Evolutionary conservation across 306 rosid genomes (phyloP).

Genomic region (Medicago arabica): DNA sequence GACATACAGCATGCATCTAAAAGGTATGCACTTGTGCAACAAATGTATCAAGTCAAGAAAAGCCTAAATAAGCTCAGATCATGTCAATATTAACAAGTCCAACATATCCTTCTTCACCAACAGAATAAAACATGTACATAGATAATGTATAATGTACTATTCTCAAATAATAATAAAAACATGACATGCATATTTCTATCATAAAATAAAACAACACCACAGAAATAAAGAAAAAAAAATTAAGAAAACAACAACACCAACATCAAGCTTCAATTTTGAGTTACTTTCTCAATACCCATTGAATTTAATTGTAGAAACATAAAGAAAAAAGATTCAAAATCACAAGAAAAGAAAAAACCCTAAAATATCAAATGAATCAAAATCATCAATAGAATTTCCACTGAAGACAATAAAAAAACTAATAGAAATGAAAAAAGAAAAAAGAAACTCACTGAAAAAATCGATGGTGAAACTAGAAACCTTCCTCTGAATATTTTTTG

Average conservation of each 20-base stretch:
- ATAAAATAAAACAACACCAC: neutral
- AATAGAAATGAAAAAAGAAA: neutral
- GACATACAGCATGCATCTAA: constrained; percentile 5
- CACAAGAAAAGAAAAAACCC: constrained; percentile 42
- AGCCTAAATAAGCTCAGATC: constrained; percentile 3
- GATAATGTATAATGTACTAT: neutral
- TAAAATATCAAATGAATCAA: constrained; percentile 38
- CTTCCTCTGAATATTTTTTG: constrained; percentile 8
- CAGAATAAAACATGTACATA: neutral
- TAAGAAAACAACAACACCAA: constrained; percentile 6
- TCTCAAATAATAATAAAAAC: neutral
- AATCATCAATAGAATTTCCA: constrained; percentile 27
- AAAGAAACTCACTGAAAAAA: constrained; percentile 55
- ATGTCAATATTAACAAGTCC: neutral
- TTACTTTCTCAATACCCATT: constrained; percentile 19
- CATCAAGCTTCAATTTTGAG: constrained; percentile 29
- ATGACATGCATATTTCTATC: neutral
- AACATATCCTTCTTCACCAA: neutral
- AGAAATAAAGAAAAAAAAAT: neutral
- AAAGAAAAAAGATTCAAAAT: constrained; percentile 30
- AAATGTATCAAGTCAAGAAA: neutral
- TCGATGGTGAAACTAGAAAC: constrained; percentile 45
- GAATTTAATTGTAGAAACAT: constrained; percentile 21
- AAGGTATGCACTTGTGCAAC: neutral
- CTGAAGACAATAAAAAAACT: neutral